Conservation (phyloP, 495 filamentous ascomycete genomes). For the Hypoxylon subgilvum region DNA sequence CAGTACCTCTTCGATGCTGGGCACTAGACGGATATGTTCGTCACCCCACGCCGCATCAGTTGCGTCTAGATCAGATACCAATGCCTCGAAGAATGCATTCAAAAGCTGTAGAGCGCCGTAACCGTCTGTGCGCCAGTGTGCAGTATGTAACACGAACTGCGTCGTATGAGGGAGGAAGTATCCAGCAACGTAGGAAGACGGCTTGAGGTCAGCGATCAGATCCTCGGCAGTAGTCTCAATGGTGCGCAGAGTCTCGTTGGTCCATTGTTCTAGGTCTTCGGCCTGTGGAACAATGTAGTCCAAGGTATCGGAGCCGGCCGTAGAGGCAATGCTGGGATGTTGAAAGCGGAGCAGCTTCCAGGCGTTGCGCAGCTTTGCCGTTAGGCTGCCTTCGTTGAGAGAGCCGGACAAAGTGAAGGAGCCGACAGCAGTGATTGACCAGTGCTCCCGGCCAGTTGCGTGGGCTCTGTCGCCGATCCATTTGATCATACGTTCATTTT, state of each 20-base stretch:
- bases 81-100: conserved; percentile 29
- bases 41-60: conserved; percentile 39
- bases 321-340: conserved; percentile 42
- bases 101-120: conserved; percentile 40
- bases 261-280: conserved; percentile 36
- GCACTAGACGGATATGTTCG: conserved; percentile 37
- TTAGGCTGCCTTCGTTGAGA: conserved; percentile 3
- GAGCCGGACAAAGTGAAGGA: conserved; percentile 14
- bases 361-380: conserved; percentile 30
- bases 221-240: conserved; percentile 29
- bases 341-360: conserved; percentile 44
- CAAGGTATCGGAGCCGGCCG: conserved; percentile 24
- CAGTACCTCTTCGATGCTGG: conserved; percentile 38
- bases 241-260: conserved; percentile 33
- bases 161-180: conserved; percentile 34
- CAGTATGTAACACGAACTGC: conserved; percentile 35
- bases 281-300: conserved; percentile 35
- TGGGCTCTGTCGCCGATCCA: conserved; percentile 33
- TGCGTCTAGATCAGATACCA: conserved; percentile 16
- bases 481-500: conserved; percentile 42
- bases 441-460: conserved; percentile 28
- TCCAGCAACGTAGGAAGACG: conserved; percentile 4
- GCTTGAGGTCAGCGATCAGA: conserved; percentile 8
- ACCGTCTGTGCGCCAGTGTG: conserved; percentile 48
- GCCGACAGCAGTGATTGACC: conserved; percentile 30